These are phyloP conservation scores for Symbiodinium pilosum DNA, from an alignment of 73 alveolate species.

Conservation along the genomic window DNA sequence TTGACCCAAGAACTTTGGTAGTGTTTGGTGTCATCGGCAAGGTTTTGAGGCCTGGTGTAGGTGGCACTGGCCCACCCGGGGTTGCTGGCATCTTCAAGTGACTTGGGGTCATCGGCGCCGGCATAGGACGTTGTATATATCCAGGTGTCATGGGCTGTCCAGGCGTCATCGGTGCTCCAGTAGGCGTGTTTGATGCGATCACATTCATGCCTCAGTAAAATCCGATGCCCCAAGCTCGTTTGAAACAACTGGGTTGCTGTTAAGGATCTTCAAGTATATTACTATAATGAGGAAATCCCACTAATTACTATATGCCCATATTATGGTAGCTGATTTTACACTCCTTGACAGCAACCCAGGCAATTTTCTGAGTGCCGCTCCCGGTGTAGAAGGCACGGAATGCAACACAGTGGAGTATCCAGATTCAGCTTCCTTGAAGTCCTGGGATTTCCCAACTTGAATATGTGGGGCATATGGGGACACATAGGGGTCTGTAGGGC, in stretches of 20 bases:
- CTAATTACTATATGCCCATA: too few relatives aligned
- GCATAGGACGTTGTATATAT: neutral
- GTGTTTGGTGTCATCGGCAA: neutral
- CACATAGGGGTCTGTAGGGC: neutral
- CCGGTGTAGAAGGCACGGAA: neutral
- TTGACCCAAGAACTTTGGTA: neutral
- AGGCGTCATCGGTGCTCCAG: neutral
- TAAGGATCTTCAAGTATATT: neutral
- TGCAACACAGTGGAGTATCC: neutral
- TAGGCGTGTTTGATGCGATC: neutral
- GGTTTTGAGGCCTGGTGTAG: neutral
- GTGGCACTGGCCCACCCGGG: neutral
- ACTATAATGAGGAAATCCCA: too few relatives aligned
- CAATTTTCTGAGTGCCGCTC: neutral
- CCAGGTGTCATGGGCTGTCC: constrained; percentile 3
- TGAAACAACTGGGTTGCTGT: neutral
- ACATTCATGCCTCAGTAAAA: too few relatives aligned
- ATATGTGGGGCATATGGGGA: too few relatives aligned
- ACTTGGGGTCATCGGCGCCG: neutral
- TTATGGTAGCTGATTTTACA: neutral
- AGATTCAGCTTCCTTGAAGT: neutral
- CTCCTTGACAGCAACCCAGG: neutral
- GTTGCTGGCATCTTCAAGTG: neutral
- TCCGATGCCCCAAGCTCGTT: too few relatives aligned
- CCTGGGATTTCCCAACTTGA: neutral